phyloP scores from a whole-genome alignment of 192 early-diverging fungal species.

The Umbelopsis ramanniana region DNA sequence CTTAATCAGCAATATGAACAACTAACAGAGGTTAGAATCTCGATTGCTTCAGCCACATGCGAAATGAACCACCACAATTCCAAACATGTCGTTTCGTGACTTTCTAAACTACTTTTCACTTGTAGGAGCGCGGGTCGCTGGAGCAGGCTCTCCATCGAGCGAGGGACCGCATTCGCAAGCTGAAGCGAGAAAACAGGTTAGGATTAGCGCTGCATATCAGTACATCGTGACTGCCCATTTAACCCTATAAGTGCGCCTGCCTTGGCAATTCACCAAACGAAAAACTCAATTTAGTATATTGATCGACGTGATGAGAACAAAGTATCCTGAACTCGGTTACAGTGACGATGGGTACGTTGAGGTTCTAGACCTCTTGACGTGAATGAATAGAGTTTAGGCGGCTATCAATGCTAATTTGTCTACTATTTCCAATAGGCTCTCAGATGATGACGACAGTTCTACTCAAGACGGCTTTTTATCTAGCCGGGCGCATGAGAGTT shows the following conservation, averaged over 20 bases:
- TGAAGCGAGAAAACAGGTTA: constrained; percentile 51
- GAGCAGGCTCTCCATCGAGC: constrained; percentile 30
- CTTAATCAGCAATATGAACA: not conserved
- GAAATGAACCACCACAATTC: not conserved
- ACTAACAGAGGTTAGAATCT: not conserved
- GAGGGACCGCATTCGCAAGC: constrained; percentile 39
- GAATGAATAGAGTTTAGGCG: not conserved
- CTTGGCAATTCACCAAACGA: not conserved
- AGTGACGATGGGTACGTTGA: constrained; percentile 2
- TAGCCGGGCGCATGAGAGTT: not conserved
- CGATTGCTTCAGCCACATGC: not conserved
- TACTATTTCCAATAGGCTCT: not conserved
- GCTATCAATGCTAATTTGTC: not conserved
- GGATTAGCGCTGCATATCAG: not conserved
- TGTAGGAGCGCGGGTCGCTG: not conserved
- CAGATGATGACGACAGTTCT: not conserved
- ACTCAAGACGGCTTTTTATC: not conserved
- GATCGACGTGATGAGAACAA: constrained; percentile 22
- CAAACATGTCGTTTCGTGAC: not conserved
- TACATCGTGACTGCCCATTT: constrained; percentile 5
- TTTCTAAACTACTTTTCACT: not conserved
- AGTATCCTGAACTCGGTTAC: constrained; percentile 23
- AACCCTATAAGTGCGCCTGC: not conserved
- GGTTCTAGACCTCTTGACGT: not conserved
- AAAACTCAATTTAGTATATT: not conserved